A percentile compares a stretch with the other conserved stretches of the same genome.
These are phyloP conservation scores for Ceratocystis diversiconidia DNA, from an alignment of 2,329 filamentous ascomycete genomes.

Conservation along the genomic window DNA sequence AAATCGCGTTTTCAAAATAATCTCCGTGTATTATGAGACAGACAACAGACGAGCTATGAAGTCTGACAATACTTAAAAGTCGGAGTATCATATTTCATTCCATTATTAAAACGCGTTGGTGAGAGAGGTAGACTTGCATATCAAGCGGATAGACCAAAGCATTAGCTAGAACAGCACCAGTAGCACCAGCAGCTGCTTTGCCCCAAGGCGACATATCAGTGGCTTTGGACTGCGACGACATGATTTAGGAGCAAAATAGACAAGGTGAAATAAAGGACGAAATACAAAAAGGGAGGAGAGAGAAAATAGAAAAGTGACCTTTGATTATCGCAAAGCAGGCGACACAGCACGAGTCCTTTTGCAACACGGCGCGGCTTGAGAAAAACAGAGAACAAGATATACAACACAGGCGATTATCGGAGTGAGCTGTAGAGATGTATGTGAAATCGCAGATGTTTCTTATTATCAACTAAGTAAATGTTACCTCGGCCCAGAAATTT, in stretches of 20 bases:
- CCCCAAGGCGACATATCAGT: conserved; percentile 76
- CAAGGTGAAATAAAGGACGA: background rate
- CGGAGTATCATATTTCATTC: background rate
- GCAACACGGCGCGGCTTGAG: background rate
- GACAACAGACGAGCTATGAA: background rate
- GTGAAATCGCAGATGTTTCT: too few relatives aligned
- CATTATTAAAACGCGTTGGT: background rate
- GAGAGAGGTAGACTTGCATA: conserved; percentile 49
- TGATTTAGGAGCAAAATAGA: conserved; percentile 21
- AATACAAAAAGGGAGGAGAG: too few relatives aligned
- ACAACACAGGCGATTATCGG: background rate
- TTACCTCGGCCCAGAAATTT: background rate
- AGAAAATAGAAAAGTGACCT: background rate
- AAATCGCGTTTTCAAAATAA: background rate
- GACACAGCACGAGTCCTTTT: background rate
- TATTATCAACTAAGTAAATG: background rate
- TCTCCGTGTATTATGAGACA: background rate
- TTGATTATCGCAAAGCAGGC: background rate
- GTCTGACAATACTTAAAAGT: background rate
- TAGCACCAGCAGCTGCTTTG: conserved; percentile 78
- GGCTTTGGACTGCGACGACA: conserved; percentile 49
- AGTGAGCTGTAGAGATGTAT: background rate
- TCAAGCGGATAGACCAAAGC: conserved; percentile 91
- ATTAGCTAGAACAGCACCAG: conserved; percentile 88
- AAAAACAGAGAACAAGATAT: background rate